These are phyloP conservation scores for Yamadazyma scolyti DNA, from an alignment of 805 yeast genomes.

Conservation along the genomic window DNA sequence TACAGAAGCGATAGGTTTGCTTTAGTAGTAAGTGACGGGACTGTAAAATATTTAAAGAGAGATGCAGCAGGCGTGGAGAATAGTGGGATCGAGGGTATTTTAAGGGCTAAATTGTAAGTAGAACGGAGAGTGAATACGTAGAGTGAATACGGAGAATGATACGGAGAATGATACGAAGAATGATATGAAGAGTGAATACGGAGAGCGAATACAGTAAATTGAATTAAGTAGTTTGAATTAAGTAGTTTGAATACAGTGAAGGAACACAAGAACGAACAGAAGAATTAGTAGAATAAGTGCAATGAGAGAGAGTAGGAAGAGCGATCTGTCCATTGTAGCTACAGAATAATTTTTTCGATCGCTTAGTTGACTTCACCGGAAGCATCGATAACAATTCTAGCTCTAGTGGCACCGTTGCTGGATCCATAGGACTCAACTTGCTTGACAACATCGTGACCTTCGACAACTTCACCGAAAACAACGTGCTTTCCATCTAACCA, in stretches of 20 bases:
- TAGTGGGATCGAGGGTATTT: slow-evolving; percentile 37
- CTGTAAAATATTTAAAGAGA: slow-evolving; percentile 24
- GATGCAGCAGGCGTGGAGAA: slow-evolving; percentile 26
- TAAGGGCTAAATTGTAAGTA: slow-evolving; percentile 33
- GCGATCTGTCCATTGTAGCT: no score
- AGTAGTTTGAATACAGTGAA: no score
- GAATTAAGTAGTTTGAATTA: no score
- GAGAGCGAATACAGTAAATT: no score
- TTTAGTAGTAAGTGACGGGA: slow-evolving; percentile 25
- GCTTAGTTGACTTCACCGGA: slow-evolving; percentile 45
- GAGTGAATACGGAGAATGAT: no score
- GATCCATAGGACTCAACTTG: slow-evolving; percentile 65
- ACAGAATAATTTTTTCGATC: neutral
- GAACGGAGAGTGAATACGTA: no score
- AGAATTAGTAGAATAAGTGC: no score
- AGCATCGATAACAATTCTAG: slow-evolving; percentile 60
- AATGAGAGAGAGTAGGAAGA: no score
- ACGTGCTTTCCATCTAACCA: slow-evolving; percentile 80
- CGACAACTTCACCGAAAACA: slow-evolving; percentile 72
- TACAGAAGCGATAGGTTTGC: slow-evolving; percentile 40
- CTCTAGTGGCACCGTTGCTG: slow-evolving; percentile 60
- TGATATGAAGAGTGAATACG: no score
- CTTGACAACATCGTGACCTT: slow-evolving; percentile 60
- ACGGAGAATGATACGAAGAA: no score
- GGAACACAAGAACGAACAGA: no score